Evolutionary conservation across 805 yeast genomes (phyloP), one percentile per base, ranked within the genome.

Genomic region (Candida yuanshanica): DNA sequence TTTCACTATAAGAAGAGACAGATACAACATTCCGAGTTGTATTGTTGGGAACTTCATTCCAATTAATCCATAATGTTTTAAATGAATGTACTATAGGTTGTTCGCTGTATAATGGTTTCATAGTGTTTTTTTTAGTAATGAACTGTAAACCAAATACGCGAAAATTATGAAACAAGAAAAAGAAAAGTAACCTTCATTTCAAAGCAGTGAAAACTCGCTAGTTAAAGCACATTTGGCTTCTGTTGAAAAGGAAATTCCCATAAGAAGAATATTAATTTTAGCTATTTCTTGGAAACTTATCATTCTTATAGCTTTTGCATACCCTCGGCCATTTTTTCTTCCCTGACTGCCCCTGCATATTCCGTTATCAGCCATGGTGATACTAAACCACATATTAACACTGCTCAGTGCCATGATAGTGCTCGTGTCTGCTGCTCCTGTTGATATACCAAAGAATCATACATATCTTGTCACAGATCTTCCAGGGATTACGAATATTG

Each of bases 21-120:
- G 95, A 45, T 91, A 91, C 60, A 91, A 91, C 55, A 91, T 91
- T 44, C 98, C 98, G 17, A 85, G 95, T 60, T 89, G 96, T 63
- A 91, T 90, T 33, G 95, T 91, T 13, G 98, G 98, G 2, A 90
- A 91, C 56, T 90, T 90, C 58, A 88, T 90, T 40, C 98, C 97
- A 7, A 81, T 85, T 25, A 66, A 60, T 34, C 67, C 65, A 7
- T 55, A 48, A 50, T 27, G 23, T 5, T 17, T 34, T 26, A 17
- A 20, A 18, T 33, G 16, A 20, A 11, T n/a, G 22, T n/a, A n/a
- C n/a, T n/a, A n/a, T n/a, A n/a, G n/a, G n/a, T n/a, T n/a, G n/a
- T n/a, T n/a, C n/a, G n/a, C n/a, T n/a, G n/a, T n/a, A n/a, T n/a
- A n/a, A n/a, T n/a, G n/a, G n/a, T n/a, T n/a, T n/a, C n/a, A n/a